Evolutionary conservation across 495 filamentous ascomycete genomes (phyloP).

Genomic region (Neurospora sp.): DNA sequence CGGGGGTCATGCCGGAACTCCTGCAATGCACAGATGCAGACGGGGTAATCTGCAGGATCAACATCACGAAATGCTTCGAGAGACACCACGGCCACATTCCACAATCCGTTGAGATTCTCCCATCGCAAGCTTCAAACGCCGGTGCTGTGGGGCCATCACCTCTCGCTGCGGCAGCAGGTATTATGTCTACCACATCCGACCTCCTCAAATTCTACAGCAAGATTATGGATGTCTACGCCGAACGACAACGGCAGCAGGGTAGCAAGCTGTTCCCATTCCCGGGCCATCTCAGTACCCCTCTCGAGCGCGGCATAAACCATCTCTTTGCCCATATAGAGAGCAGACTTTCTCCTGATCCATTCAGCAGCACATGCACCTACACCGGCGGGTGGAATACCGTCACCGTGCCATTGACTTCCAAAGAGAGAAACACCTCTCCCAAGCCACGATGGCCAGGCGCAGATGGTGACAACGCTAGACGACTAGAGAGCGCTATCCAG

Average conservation of each 20-base stretch:
- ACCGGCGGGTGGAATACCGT: conserved; percentile 7
- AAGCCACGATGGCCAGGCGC: conserved; percentile 9
- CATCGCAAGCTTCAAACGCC: conserved; percentile 3
- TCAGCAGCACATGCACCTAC: conserved; percentile 4
- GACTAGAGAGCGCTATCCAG: background rate
- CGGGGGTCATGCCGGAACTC: background rate
- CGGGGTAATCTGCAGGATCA: background rate
- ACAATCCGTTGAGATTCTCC: background rate
- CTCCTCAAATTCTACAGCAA: conserved; percentile 6
- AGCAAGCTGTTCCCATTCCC: too few relatives aligned
- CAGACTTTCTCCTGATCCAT: background rate
- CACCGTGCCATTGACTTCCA: background rate
- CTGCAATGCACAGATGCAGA: background rate
- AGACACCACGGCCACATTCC: background rate
- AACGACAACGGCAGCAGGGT: background rate
- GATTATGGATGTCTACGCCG: conserved; percentile 2
- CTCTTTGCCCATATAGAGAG: background rate
- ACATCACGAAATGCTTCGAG: background rate
- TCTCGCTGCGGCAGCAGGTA: conserved; percentile 7
- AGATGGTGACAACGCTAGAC: conserved; percentile 8
- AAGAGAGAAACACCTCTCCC: background rate
- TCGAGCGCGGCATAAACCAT: conserved; percentile 9
- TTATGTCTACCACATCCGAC: conserved; percentile 9
- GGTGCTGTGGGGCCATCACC: background rate
- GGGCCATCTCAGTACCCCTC: background rate